Base-by-base conservation (phyloP, 352 stramenopile genomes). In the Globisporangium polare region DNA sequence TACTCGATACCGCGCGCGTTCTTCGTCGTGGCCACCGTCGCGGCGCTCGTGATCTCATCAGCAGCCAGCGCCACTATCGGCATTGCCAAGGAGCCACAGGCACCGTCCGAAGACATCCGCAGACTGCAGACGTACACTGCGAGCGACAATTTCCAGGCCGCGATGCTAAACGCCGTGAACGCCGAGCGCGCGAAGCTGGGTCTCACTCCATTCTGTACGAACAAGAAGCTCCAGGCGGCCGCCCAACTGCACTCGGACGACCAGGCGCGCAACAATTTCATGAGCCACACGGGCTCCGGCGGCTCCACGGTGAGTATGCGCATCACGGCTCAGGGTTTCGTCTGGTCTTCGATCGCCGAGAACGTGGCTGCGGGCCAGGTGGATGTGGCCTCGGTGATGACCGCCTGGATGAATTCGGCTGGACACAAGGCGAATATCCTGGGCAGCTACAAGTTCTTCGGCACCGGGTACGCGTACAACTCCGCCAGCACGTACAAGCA, bases 401-500 rank as follows among this genome's bases (percentile, higher is more conserved):
- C 52, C 18, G 53, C 55, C n/a, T 68, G 54, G 57, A 69, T 66
- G 56, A 62, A 43, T 18, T 69, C 63, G 57, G 18, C 26, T 0
- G 57, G 63, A 4, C 65, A 71, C 51, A 37, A 47, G 5, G 29
- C 27, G 0, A 71, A 71, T 49, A 67, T 71, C 60, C 31, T 67
- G 10, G 52, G 60, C 31, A 26, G 58, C 54, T 69, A 66, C 64
- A 75, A 59, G 58, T 63, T 68, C 49, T 73, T 71, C 60, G 53
- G 57, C 41, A 75, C 72, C 61, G 73, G 75, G 33, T 76, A 88
- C 52, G 75, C 75, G 7, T 80, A 80, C 53, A 83, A 74, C 58
- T 57, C 56, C 0, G 12, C 68, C 15, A 68, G 59, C 6, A 43
- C 35, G 42, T 79, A 79, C 63, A 47, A 66, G 7, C 66, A 77